Evolutionary conservation across 1,284 basidiomycete species (phyloP), one percentile per base, ranked within the genome.

Genomic region (Boletellus deceptivus): DNA sequence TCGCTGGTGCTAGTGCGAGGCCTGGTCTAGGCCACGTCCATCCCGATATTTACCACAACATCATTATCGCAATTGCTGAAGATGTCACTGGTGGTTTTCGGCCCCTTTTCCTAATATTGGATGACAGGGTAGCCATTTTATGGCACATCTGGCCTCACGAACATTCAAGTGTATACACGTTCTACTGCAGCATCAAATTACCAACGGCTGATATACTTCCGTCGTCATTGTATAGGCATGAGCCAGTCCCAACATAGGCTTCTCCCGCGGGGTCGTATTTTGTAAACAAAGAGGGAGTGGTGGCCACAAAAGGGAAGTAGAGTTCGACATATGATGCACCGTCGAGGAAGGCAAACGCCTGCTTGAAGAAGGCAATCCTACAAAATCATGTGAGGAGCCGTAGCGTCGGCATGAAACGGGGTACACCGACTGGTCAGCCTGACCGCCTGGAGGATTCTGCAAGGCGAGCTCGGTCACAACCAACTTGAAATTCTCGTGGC

Each of bases 271-370:
- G 13, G 38, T 59, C 54, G 17, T 70, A 37, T 13, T 13, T 29
- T 34, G 45, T 11, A 33, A 66, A 46, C 40, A 71, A 17, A 16
- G 56, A 41, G 3, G 68, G 59, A 9, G 64, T 55, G 1, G 65
- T 65, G 3, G 69, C 71, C 36, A 70, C 18, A 52, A 71, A 70
- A 40, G 69, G 69, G 59, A 72, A 70, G 55, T 70, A 72, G 36
- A 72, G 62, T 3, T 49, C 14, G 13, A 70, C 65, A 18, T 63
- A 70, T 37, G 59, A 27, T 4, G 60, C 55, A 3, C 27, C 16
- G 38, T 72, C 69, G 8, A 70, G 60, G 58, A 68, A 70, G 10
- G 58, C 0, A 16, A 72, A 67, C 1, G 69, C 69, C 14, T 65
- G 55, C 43, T 58, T 10, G 56, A 70, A 70, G 50, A 72, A 72